Evolutionary conservation across 176 grass and related monocot species (phyloP).

Genomic region (sorghum (Sorghum bicolor)): Sorghum_bicolor_NCBIv3 NC_012871.2:1954501-1955000

Average conservation of each 20-base stretch:
- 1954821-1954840: background rate
- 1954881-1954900: constrained; percentile 36
- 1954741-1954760: background rate
- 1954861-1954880: constrained; percentile 18
- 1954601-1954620: background rate
- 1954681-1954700: background rate
- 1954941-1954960: background rate
- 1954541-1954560: background rate
- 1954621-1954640: background rate
- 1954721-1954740: background rate
- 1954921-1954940: background rate
- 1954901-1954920: background rate
- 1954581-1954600: constrained; percentile 14
- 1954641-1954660: background rate
- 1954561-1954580: constrained; percentile 2
- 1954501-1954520: background rate
- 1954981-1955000: background rate
- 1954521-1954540: background rate
- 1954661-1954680: constrained; percentile 20
- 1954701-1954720: constrained; percentile 8
- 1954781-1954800: constrained; percentile 11
- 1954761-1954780: background rate
- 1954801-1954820: background rate
- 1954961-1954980: constrained; percentile 3
- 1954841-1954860: background rate